phyloP scores from a whole-genome alignment of 176 grass and related monocot genomes.

The Stipa capillata region DNA sequence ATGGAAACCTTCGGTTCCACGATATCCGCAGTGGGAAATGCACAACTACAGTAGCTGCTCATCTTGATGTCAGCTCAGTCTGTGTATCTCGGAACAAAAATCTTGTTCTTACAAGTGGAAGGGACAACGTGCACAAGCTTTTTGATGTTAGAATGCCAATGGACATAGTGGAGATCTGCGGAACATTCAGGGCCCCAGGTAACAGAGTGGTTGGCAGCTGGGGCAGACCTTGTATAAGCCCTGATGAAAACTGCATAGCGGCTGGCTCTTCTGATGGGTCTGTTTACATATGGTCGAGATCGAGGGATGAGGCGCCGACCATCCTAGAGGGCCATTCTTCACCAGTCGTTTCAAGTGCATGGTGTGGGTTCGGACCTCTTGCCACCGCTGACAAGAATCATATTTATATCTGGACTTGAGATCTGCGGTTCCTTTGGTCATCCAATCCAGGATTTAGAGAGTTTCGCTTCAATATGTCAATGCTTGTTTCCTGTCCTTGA shows the following conservation, averaged over 20 bases:
- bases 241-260: conserved; percentile 69
- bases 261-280: conserved; percentile 77
- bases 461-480: neutral
- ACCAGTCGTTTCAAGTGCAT: conserved; percentile 56
- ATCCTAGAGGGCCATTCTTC: conserved; percentile 74
- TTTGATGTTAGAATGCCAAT: conserved; percentile 67
- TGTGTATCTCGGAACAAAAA: conserved; percentile 68
- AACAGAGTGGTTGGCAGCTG: conserved; percentile 54
- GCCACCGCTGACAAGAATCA: conserved; percentile 79
- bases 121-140: conserved; percentile 77
- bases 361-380: conserved; percentile 63
- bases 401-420: conserved; percentile 91
- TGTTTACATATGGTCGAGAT: conserved; percentile 76
- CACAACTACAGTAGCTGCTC: conserved; percentile 59
- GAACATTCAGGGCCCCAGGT: conserved; percentile 56
- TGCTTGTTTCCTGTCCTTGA: neutral
- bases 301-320: conserved; percentile 32
- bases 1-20: conserved; percentile 76
- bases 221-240: conserved; percentile 74
- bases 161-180: conserved; percentile 59
- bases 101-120: conserved; percentile 82
- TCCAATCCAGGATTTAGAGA: neutral
- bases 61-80: conserved; percentile 71
- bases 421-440: neutral
- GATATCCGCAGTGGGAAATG: conserved; percentile 65